Conservation (phyloP, 441 rosid genomes). For the Dalechampia spathulata region DNA sequence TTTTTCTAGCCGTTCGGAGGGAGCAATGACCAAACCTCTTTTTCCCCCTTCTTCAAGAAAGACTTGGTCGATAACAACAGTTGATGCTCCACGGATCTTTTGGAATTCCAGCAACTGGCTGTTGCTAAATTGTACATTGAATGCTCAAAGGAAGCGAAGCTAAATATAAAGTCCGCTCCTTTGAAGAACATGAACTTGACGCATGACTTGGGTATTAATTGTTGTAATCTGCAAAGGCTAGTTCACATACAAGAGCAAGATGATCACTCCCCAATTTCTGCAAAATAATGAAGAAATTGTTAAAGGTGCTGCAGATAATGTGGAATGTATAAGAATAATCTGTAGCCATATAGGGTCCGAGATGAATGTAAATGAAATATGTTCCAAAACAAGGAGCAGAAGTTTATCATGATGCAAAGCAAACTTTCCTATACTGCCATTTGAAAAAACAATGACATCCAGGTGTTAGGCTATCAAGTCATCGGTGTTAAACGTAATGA, state of each 20-base stretch:
- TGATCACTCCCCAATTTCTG: conserved; percentile 98
- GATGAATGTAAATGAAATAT: too few species aligned
- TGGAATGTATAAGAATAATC: not conserved
- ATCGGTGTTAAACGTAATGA: too few species aligned
- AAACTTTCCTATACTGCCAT: not conserved
- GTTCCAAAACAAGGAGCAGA: not conserved
- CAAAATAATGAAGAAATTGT: conserved; percentile 17
- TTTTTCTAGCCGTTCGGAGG: not conserved
- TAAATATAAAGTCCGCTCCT: not conserved
- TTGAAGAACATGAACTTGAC: not conserved
- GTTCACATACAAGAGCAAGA: conserved; percentile 88
- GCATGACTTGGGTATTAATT: conserved; percentile 9
- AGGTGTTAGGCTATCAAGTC: too few species aligned
- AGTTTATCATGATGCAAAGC: not conserved
- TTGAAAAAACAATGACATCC: too few species aligned
- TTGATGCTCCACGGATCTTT: not conserved
- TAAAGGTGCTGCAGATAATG: not conserved
- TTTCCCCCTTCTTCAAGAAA: not conserved
- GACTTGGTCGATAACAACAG: not conserved
- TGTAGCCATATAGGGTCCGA: not conserved
- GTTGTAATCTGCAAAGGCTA: conserved; percentile 46
- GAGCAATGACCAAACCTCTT: not conserved
- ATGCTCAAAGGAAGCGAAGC: not conserved
- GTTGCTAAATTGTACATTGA: not conserved
- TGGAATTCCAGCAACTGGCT: not conserved